Conservation (phyloP, 306 rosid genomes). For the Phaseolus lunatus region DNA sequence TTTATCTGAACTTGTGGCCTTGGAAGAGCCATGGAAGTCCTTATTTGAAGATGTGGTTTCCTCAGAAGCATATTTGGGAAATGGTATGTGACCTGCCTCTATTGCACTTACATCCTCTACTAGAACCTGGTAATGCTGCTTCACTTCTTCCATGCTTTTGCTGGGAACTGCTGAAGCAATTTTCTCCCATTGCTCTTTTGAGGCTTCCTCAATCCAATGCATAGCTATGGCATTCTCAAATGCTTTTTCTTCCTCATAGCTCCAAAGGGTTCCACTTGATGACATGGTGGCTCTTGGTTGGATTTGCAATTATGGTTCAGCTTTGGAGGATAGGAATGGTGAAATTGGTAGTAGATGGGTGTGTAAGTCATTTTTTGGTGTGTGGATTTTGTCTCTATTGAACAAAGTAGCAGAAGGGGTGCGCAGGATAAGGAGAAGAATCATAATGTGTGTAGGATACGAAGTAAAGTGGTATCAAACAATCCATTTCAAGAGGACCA, state of each 20-base stretch:
- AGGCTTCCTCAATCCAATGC: conserved; percentile 73
- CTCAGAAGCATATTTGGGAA: conserved; percentile 67
- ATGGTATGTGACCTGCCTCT: conserved; percentile 73
- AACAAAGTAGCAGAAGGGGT: conserved; percentile 52
- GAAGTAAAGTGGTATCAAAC: conserved; percentile 68
- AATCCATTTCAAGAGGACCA: conserved; percentile 84
- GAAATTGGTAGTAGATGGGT: conserved; percentile 42
- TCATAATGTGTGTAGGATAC: conserved; percentile 66
- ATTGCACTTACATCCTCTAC: conserved; percentile 83
- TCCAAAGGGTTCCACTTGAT: conserved; percentile 73
- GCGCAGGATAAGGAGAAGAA: conserved; percentile 70
- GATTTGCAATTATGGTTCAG: conserved; percentile 48
- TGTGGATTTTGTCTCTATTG: conserved; percentile 53
- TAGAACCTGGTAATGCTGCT: conserved; percentile 72
- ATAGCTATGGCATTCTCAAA: conserved; percentile 90
- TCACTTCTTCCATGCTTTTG: conserved; percentile 78
- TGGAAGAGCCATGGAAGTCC: conserved; percentile 63
- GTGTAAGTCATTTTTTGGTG: conserved; percentile 42
- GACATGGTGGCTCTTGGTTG: conserved; percentile 66
- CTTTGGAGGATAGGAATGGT: conserved; percentile 50
- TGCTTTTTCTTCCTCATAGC: conserved; percentile 86
- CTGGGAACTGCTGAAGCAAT: conserved; percentile 74
- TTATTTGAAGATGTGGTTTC: conserved; percentile 65
- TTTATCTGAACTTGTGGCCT: conserved; percentile 68
- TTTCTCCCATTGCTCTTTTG: conserved; percentile 83